Percentiles rank a stretch among this genome's conserved stretches.
These are phyloP conservation scores for Dillenia suffruticosa DNA, from an alignment of 164 flowering plant genomes.

Conservation along the genomic window DNA sequence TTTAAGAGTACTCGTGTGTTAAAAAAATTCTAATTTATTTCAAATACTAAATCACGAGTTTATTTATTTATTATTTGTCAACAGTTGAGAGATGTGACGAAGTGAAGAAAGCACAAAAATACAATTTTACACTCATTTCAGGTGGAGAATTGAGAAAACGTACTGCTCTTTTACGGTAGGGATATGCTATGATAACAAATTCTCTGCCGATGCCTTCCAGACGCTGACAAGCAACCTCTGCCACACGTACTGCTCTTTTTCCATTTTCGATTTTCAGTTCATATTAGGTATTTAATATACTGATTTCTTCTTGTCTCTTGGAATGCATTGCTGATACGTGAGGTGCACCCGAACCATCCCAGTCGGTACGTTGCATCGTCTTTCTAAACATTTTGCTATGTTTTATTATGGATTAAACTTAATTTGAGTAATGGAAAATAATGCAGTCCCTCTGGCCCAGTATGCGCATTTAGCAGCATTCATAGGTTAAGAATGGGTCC, in stretches of 20 bases:
- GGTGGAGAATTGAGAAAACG: no score
- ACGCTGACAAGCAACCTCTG: conserved; percentile 45
- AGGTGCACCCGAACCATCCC: conserved; percentile 49
- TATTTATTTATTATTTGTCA: no score
- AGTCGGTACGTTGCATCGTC: conserved; percentile 19
- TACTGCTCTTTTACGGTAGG: no score
- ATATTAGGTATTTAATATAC: neutral
- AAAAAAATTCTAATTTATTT: no score
- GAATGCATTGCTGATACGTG: conserved; percentile 21
- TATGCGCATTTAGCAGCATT: conserved; percentile 17
- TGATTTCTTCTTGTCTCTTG: neutral
- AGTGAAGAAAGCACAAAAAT: no score
- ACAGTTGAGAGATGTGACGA: no score
- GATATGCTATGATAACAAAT: conserved; percentile 51
- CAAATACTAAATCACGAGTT: no score
- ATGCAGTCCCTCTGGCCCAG: conserved; percentile 17
- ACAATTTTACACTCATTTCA: no score
- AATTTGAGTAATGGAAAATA: no score
- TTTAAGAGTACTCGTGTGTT: no score
- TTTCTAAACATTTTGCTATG: neutral
- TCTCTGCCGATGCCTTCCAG: conserved; percentile 49
- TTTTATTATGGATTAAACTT: neutral
- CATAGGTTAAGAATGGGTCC: no score
- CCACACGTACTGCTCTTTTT: conserved; percentile 37
- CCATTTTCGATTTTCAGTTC: neutral